These are phyloP conservation scores for Apiospora rasikravindrae DNA, from an alignment of 2,329 filamentous ascomycete genomes.

Conservation along the genomic window DNA sequence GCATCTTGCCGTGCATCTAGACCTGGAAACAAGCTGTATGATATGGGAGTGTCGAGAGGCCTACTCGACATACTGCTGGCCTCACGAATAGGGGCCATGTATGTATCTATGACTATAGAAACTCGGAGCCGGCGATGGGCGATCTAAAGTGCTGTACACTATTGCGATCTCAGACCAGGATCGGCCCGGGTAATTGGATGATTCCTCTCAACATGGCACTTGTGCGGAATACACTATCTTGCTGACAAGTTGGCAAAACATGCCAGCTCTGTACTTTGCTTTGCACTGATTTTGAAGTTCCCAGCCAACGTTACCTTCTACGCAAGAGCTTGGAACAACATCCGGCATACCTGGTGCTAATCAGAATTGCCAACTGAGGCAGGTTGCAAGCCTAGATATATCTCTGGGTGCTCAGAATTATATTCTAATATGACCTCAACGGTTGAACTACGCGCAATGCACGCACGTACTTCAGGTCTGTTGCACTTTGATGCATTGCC, in stretches of 20 bases:
- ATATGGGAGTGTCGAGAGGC: not conserved
- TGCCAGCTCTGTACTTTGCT: not conserved
- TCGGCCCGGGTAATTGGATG: slow-evolving; percentile 15
- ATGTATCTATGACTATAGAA: slow-evolving; percentile 12
- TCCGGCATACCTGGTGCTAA: not conserved
- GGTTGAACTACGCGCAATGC: not conserved
- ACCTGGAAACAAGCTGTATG: not conserved
- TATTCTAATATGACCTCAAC: not conserved
- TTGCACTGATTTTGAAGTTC: not conserved
- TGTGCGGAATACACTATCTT: not conserved
- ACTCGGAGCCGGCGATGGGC: not conserved
- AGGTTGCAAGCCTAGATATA: not conserved
- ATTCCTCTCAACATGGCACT: not conserved
- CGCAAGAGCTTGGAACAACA: not conserved
- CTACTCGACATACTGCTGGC: not conserved
- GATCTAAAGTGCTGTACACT: not conserved
- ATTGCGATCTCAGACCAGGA: slow-evolving; percentile 1
- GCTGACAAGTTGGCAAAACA: not conserved
- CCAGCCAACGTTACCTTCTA: not conserved
- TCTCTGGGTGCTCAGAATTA: not conserved
- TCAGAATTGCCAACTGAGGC: no score
- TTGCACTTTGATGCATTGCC: not conserved
- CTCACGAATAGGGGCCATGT: not conserved
- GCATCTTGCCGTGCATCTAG: not conserved
- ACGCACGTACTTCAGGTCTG: not conserved